Evolutionary conservation across 441 rosid genomes (phyloP).

Genomic region (Pelargonium australe): DNA sequence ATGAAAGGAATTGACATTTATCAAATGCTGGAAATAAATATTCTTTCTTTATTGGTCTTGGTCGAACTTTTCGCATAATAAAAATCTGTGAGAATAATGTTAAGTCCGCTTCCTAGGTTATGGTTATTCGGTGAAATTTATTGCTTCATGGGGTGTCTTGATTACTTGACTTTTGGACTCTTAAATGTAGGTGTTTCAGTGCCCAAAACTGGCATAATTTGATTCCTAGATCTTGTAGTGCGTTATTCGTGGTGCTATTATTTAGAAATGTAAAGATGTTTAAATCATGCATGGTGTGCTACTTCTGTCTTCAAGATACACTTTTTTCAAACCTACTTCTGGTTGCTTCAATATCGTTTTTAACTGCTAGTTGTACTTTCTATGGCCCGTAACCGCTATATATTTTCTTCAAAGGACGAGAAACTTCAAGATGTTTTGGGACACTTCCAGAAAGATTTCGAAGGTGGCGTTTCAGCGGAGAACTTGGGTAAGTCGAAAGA

Average conservation of each 20-base stretch:
- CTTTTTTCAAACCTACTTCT: neutral
- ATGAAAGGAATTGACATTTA: neutral
- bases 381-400: neutral
- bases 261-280: neutral
- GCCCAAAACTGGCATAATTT: neutral
- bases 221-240: neutral
- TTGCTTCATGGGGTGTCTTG: neutral
- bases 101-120: neutral
- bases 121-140: neutral
- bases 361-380: slow-evolving; percentile 2
- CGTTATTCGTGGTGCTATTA: neutral
- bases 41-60: slow-evolving; percentile 1
- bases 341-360: neutral
- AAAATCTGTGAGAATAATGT: neutral
- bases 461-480: slow-evolving; percentile 52
- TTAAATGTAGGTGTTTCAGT: neutral
- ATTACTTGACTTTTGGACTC: neutral
- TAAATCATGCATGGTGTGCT: neutral
- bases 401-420: slow-evolving; percentile 42
- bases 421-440: slow-evolving; percentile 59
- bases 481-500: slow-evolving; percentile 42
- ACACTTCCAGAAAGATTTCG: slow-evolving; percentile 57
- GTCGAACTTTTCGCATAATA: neutral
- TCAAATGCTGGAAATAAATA: neutral
- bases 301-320: neutral